Evolutionary conservation across 164 flowering plant species (phyloP), one percentile per base, ranked within the genome.

Genomic region (Vitis amurensis): DNA sequence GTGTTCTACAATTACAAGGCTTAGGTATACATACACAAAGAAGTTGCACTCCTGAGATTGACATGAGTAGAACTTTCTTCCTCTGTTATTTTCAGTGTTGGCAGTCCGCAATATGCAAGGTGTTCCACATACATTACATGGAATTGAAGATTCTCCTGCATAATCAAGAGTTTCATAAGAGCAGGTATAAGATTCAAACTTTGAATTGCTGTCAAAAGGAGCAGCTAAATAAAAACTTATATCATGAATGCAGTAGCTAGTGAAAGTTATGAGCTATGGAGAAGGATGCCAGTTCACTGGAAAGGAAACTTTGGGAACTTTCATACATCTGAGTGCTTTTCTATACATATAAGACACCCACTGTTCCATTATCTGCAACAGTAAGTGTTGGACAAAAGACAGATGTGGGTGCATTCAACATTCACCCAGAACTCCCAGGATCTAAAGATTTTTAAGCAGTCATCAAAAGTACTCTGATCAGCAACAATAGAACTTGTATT

Each of bases 1-100:
- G 44, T 37, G 44, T 37, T 37, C 4, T 2, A 37, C 44, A 37
- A 6, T 37, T 37, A 37, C 44, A 37, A 37, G 44, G 44, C 7
- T 37, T 27, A 52, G 7, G 57, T 17, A 62, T 59, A 78, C 94
- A 17, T 83, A 94, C 99, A 86, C 81, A 78, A 96, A 96, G 85
- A 90, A 96, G 72, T 88, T 88, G 90, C 99, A 96, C 9, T 82
- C 90, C 65, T 84, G 84, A 0, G 86, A 82, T 67, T 77, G 91
- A 79, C 99, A 96, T 31, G 85, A 80, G 83, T 84, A 96, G 77
- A 93, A 96, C 77, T 85, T 90, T 73, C 97, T 88, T 77, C 99
- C 99, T 78, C 91, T 84, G 77, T 96, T 93, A 76, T 72, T 87
- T 19, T 80, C 86, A 31, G 99, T 91, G 76, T 90, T 93, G 59